Conservation (phyloP, 148 eudicot genomes). For the Simmondsia chinensis region DNA sequence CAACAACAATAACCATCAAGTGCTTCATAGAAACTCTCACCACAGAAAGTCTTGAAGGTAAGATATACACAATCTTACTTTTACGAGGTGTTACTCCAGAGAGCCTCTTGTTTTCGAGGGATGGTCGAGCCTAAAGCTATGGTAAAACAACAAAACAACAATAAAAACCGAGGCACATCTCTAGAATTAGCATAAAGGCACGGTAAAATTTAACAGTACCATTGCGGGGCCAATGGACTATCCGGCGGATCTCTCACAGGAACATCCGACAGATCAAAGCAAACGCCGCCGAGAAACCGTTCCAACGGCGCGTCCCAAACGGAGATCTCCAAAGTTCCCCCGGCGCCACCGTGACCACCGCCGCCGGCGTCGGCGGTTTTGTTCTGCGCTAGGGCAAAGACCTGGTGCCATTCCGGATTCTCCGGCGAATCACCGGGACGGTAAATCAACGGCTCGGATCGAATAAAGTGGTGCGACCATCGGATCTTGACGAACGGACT, state of each 20-base stretch:
- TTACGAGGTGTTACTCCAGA: too few relatives aligned
- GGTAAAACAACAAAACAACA: too few relatives aligned
- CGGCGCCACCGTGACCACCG: conserved; percentile 34
- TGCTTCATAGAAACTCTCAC: too few relatives aligned
- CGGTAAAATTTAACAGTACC: too few relatives aligned
- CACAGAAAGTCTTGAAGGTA: too few relatives aligned
- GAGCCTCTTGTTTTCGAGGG: too few relatives aligned
- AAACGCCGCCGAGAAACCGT: conserved; percentile 78
- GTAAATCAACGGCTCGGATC: conserved; percentile 38
- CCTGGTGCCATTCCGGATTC: conserved; percentile 70
- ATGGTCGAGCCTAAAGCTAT: too few relatives aligned
- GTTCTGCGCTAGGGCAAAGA: conserved; percentile 49
- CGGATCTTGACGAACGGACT: conserved; percentile 55
- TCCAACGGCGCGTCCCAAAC: conserved; percentile 71
- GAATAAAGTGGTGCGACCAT: conserved; percentile 28
- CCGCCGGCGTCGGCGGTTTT: conserved; percentile 17
- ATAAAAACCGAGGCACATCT: too few relatives aligned
- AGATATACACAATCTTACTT: too few relatives aligned
- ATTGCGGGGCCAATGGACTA: conserved; percentile 91
- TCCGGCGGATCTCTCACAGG: conserved; percentile 93
- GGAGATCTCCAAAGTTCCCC: conserved; percentile 66
- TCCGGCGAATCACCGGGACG: conserved; percentile 32
- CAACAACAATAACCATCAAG: too few relatives aligned
- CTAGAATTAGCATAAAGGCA: too few relatives aligned
- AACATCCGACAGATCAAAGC: conserved; percentile 89